phyloP scores from a whole-genome alignment of 2,329 filamentous ascomycete genomes.

The Sporothrix sp. region DNA sequence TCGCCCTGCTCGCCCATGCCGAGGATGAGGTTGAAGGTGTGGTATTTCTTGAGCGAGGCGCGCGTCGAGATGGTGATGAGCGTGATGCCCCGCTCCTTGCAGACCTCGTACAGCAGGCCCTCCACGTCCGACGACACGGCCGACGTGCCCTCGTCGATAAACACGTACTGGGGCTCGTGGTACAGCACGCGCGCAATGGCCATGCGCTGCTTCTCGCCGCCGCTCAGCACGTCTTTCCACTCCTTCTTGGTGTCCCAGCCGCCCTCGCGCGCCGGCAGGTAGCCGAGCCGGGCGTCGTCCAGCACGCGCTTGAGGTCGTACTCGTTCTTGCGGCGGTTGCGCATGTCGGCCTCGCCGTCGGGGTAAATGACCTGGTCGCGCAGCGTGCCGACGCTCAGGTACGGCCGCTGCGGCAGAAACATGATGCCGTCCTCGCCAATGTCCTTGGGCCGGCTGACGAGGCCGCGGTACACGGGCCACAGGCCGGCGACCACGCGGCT shows the following conservation, averaged over 20 bases:
- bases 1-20: slow-evolving; percentile 72
- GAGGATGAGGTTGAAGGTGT: slow-evolving; percentile 81
- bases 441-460: slow-evolving; percentile 76
- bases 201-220: slow-evolving; percentile 95
- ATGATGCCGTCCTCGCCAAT: slow-evolving; percentile 87
- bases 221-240: slow-evolving; percentile 97
- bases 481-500: slow-evolving; percentile 79
- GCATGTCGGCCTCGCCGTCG: slow-evolving; percentile 91
- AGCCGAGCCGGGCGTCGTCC: slow-evolving; percentile 76
- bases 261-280: slow-evolving; percentile 83
- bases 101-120: slow-evolving; percentile 82
- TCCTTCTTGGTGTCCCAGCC: slow-evolving; percentile 96
- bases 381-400: slow-evolving; percentile 82
- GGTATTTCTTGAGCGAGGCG: slow-evolving; percentile 89
- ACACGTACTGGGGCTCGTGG: slow-evolving; percentile 87
- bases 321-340: slow-evolving; percentile 66
- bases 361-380: slow-evolving; percentile 98
- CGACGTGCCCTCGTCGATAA: slow-evolving; percentile 91
- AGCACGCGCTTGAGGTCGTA: slow-evolving; percentile 67
- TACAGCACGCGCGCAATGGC: slow-evolving; percentile 84
- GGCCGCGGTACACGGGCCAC: slow-evolving; percentile 91
- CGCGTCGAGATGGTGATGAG: slow-evolving; percentile 93
- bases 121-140: slow-evolving; percentile 93
- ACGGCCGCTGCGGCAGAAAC: slow-evolving; percentile 92
- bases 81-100: slow-evolving; percentile 89